Evolutionary conservation across 164 flowering plant genomes (phyloP), one percentile per base, ranked within the genome.

Genomic region (Chloranthus sessilifolius): DNA sequence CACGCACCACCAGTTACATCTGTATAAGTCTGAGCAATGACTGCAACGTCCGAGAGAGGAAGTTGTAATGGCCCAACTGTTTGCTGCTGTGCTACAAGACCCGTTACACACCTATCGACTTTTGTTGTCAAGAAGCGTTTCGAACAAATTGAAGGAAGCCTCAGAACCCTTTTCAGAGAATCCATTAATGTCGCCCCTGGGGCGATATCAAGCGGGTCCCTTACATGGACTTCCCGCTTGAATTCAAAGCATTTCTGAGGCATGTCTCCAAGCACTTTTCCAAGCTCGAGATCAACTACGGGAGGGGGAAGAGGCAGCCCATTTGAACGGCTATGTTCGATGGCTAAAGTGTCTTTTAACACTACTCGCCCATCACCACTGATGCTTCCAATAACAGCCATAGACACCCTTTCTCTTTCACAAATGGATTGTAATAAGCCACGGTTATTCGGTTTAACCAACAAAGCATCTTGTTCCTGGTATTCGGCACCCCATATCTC

Each of bases 401-500:
- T 85, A 5, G 86, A 76, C 8, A 88, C 75, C 78, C 88, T 85
- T 66, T 91, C 96, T 57, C 96, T 80, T 51, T 70, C 67, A 65
- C 98, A 88, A n/a, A 91, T 78, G 27, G 83, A 77, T 52, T 76
- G 66, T 27, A 91, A 68, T 30, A 83, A 48, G 31, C 55, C 44
- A 25, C 68, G 76, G 69, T 85, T 85, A 65, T 85, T 88, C 41
- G 95, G 88, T 62, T 75, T 80, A 72, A 91, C 88, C 69, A 88
- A 55, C 56, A 91, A 78, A 21, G 95, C 98, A 75, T 91, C 96
- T 66, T 91, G 96, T 67, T 91, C 98, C 56, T 91, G 98, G 58
- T 88, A 91, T 53, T 91, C 96, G 24, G 98, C 96, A 43, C 98
- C 95, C 98, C 98, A 88, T 59, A 91, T 91, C 71, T 91, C 96